A percentile compares a stretch with the other conserved stretches of the same genome.
Conservation (phyloP, 192 early-diverging fungal species). For the Coemansia sp. region DNA sequence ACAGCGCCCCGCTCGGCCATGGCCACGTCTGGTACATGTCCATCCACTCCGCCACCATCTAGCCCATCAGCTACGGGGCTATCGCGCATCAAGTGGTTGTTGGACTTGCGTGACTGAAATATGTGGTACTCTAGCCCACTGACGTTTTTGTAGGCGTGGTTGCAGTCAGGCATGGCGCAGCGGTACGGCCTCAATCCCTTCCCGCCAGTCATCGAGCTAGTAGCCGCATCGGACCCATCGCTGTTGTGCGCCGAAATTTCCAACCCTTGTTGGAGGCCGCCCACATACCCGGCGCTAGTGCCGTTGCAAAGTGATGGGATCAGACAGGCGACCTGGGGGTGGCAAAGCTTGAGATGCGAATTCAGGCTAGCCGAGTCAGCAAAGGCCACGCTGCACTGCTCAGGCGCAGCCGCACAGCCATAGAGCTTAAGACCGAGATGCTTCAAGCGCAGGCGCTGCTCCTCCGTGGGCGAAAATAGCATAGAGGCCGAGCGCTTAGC, state of each 20-base stretch:
- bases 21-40: not conserved
- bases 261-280: not conserved
- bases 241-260: not conserved
- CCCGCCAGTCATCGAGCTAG: not conserved
- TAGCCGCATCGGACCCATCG: not conserved
- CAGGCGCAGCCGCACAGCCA: constrained; percentile 47
- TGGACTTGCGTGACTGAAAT: constrained; percentile 57
- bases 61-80: not conserved
- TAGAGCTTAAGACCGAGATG: constrained; percentile 48
- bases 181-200: constrained; percentile 57
- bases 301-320: constrained; percentile 42
- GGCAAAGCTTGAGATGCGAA: constrained; percentile 48
- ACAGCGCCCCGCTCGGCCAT: not conserved
- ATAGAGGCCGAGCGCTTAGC: constrained; percentile 49
- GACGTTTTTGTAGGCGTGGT: constrained; percentile 77
- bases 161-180: constrained; percentile 65
- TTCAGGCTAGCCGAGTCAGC: constrained; percentile 42
- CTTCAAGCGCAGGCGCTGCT: constrained; percentile 49
- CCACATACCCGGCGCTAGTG: not conserved
- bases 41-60: not conserved
- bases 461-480: constrained; percentile 51
- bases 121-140: constrained; percentile 82
- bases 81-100: constrained; percentile 27
- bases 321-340: constrained; percentile 27
- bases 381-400: constrained; percentile 39